Evolutionary conservation across 495 filamentous ascomycete genomes (phyloP), one percentile per base, ranked within the genome.

Genomic region (Talaromyces thailandensis): DNA sequence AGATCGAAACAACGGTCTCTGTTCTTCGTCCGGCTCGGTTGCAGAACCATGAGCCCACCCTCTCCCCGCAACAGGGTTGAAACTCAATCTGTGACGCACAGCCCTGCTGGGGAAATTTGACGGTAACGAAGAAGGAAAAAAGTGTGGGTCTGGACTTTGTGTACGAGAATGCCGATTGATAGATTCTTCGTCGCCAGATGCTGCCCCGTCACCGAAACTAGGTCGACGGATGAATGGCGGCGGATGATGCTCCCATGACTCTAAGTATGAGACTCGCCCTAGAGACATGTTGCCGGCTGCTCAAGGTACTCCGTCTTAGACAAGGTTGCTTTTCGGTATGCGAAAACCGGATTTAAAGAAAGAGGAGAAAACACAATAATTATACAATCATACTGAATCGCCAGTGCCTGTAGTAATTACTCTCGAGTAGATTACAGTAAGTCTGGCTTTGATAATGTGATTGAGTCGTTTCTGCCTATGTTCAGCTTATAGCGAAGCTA

Each of bases 181-280:
- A n/a, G 55, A 32, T 35, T 71, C 67, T 26, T 73, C 71, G 8
- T 69, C 69, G n/a, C 73, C 73, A 11, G 71, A 73, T 24, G 62
- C 64, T n/a, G 21, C 52, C 9, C 32, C 51, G 35, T 58, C 28
- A 28, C 8, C 26, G 24, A 28, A 55, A 37, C 51, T 48, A n/a
- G 31, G 61, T 31, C 64, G 67, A 48, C 69, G 68, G 29, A 70
- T 67, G 31, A 74, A 67, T n/a, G 70, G 69, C 2, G 73, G 68
- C n/a, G 72, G 73, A 58, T 70, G 73, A 32, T 71, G 74, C 53
- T 76, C 76, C 77, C 77, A 80, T 57, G 74, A 75, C 63, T 80
- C 77, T 6, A 80, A 63, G 62, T 74, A 75, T 21, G 73, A 74
- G 63, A 73, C 65, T 25, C 73, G 73, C 26, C 65, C 63, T 50